Evolutionary conservation across 73 alveolate species (phyloP).

Genomic region (Tetrahymena borealis): DNA sequence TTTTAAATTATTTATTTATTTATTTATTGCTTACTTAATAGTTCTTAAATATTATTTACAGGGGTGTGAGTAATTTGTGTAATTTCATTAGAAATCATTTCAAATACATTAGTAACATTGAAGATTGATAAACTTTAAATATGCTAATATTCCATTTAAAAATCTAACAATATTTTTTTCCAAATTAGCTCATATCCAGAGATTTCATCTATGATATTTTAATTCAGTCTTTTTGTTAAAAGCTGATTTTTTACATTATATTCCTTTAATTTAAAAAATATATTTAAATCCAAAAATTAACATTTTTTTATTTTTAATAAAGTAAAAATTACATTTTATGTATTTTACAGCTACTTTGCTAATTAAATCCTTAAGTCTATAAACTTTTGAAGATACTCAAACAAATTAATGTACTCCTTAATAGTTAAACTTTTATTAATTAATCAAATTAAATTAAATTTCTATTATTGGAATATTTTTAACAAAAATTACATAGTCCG

Average conservation of each 20-base stretch:
- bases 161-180: not conserved
- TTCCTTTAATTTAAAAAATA: not conserved
- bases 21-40: not conserved
- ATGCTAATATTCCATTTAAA: not conserved
- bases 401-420: not conserved
- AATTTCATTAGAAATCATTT: not conserved
- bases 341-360: not conserved
- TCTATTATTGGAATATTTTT: not conserved
- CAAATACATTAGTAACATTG: not conserved
- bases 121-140: not conserved
- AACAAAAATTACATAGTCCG: not conserved
- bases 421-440: not conserved
- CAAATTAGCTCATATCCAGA: not conserved
- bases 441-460: not conserved
- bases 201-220: not conserved
- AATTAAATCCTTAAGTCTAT: not conserved
- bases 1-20: not conserved
- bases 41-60: not conserved
- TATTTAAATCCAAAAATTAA: not conserved
- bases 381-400: not conserved
- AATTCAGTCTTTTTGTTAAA: not conserved
- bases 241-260: not conserved
- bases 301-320: not conserved
- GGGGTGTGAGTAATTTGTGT: not conserved
- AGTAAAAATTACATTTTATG: not conserved